Evolutionary conservation across 2,329 filamentous ascomycete species (phyloP).

Genomic region (Exserohilum rostratum): DNA sequence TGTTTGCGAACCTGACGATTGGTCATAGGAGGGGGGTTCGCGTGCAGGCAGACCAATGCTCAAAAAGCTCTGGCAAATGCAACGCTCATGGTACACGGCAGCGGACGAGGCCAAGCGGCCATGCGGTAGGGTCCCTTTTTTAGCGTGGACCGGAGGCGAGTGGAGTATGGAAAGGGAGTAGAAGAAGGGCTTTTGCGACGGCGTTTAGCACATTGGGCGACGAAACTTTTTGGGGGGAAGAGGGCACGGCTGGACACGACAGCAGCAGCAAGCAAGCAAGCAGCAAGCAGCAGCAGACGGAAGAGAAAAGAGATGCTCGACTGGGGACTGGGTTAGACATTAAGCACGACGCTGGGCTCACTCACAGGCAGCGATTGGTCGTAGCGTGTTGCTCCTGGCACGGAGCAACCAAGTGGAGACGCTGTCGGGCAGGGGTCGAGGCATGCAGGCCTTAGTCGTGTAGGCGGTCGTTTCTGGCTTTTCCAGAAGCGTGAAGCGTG

Average conservation of each 20-base stretch:
- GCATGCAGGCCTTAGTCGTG: slow-evolving; percentile 39
- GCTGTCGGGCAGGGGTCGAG: slow-evolving; percentile 19
- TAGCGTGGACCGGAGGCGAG: slow-evolving; percentile 26
- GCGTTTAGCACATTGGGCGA: slow-evolving; percentile 1
- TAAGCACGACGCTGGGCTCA: slow-evolving; percentile 33
- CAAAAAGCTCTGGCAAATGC: slow-evolving; percentile 11
- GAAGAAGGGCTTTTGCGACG: slow-evolving; percentile 1
- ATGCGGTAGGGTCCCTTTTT: slow-evolving; percentile 19
- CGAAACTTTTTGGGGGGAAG: slow-evolving; percentile 4
- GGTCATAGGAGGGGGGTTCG: slow-evolving; percentile 1
- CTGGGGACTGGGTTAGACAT: slow-evolving; percentile 40
- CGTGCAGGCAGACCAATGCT: slow-evolving; percentile 1
- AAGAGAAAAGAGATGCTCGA: slow-evolving; percentile 24
- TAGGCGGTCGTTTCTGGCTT: slow-evolving; percentile 9
- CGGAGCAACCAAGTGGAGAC: slow-evolving; percentile 31
- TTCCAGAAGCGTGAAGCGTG: slow-evolving; percentile 9
- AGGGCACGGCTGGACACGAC: slow-evolving; percentile 15
- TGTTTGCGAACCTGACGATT: background rate
- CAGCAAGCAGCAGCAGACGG: slow-evolving; percentile 20
- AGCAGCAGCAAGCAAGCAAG: slow-evolving; percentile 9
- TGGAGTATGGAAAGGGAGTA: slow-evolving; percentile 14
- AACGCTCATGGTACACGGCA: slow-evolving; percentile 39
- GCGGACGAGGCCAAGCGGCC: slow-evolving; percentile 25
- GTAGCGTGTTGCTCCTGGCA: slow-evolving; percentile 20
- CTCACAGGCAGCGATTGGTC: slow-evolving; percentile 35